A percentile compares a stretch with the other conserved stretches of the same genome.
These are phyloP conservation scores for Phaeosphaeria sp. DNA, from an alignment of 2,329 filamentous ascomycete species.

Conservation along the genomic window DNA sequence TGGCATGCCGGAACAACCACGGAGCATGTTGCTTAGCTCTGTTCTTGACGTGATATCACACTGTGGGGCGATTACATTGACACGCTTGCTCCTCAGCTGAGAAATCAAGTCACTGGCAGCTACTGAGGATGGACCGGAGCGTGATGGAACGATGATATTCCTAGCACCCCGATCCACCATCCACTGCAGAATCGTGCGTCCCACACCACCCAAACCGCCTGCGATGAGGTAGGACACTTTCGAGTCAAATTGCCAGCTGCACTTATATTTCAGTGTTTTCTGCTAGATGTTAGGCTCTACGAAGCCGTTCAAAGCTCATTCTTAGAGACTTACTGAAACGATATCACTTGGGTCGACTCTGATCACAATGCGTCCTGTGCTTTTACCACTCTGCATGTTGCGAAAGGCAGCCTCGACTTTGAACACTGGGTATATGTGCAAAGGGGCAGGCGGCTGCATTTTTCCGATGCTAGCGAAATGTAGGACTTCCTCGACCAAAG, in stretches of 20 bases:
- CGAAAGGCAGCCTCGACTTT: slow-evolving; percentile 13
- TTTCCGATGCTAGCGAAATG: no score
- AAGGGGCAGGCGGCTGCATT: slow-evolving; percentile 5
- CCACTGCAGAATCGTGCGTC: slow-evolving; percentile 16
- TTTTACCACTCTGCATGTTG: slow-evolving; percentile 39
- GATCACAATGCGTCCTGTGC: slow-evolving; percentile 51
- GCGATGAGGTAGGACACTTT: slow-evolving; percentile 23
- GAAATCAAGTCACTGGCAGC: not conserved
- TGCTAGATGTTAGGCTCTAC: no score
- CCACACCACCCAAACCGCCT: slow-evolving; percentile 26
- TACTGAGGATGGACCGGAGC: not conserved
- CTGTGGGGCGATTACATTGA: not conserved
- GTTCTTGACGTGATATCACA: slow-evolving; percentile 1
- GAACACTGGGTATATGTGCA: slow-evolving; percentile 7
- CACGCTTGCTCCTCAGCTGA: not conserved
- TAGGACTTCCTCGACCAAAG: slow-evolving; percentile 9
- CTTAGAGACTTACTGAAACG: slow-evolving; percentile 4
- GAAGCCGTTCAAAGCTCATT: no score
- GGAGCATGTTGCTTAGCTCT: not conserved
- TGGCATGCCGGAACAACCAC: slow-evolving; percentile 14
- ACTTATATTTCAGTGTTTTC: no score
- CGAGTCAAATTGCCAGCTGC: no score
- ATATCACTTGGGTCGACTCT: slow-evolving; percentile 20
- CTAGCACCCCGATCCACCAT: slow-evolving; percentile 20
- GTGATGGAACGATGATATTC: slow-evolving; percentile 20